Base-by-base conservation (phyloP, 1,139 yeast species). In the Tardiomyces depauwii region DNA sequence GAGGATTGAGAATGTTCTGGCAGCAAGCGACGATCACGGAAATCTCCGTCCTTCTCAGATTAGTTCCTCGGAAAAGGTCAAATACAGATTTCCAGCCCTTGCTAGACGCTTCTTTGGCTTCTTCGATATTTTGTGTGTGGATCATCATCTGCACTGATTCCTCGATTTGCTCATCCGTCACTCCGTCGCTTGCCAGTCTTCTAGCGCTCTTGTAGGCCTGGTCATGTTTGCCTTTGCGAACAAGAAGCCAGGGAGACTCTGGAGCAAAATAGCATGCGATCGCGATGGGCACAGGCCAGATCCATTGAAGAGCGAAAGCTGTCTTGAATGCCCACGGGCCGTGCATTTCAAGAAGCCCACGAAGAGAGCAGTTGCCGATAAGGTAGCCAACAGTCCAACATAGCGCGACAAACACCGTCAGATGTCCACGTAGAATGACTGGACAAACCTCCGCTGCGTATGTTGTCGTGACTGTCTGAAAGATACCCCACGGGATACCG, bases 251-350 rank as follows among this genome's bases (percentile, higher is more conserved):
- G 43, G 82, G 82, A 28, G 79, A 68, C 55, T 77, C 81, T 39
- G 82, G 81, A 47, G 76, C 70, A 47, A 74, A 58, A 47, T 63
- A 54, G 62, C 75, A 67, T 50, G 75, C 77, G 43, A 61, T 54
- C 41, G 73, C 67, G 54, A 75, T 66, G 16, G 74, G 74, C 45
- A 74, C 52, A 2, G 81, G 80, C 81, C 82, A 78, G 12, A 70
- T 58, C 83, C 83, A 78, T 59, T 78, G 82, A 23, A 74, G 45
- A 0, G 74, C 78, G 56, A 70, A 73, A 1, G 79, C 78, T 25
- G 73, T 60, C 44, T 64, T 59, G 59, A 70, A 72, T 1, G 71
- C 61, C 57, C 62, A 53, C 14, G 59, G 49, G 43, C 53, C 54
- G 2, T 51, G 50, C 23, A 56, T 52, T 39, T 47, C 46, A 3